Percentiles rank a stretch among this genome's conserved stretches.
Evolutionary conservation across 129 eudicot genomes (phyloP).

Genomic region (Cynara cardunculus): DNA sequence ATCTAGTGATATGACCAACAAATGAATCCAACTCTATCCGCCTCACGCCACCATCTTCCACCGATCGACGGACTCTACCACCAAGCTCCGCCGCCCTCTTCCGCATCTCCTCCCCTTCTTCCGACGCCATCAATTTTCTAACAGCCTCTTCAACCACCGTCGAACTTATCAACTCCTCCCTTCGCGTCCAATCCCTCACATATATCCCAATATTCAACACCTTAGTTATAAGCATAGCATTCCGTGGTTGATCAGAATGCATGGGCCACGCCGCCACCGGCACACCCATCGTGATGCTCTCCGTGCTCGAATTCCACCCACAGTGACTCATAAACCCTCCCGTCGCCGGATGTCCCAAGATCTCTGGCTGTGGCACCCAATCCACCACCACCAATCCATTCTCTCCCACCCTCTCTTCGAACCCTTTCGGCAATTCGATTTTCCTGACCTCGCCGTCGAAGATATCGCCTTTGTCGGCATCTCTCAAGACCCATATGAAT

Average conservation of each 20-base stretch:
- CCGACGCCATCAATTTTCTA: constrained; percentile 35
- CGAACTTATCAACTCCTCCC: constrained; percentile 34
- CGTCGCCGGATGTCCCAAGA: constrained; percentile 30
- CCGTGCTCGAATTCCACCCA: constrained; percentile 51
- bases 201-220: constrained; percentile 30
- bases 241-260: constrained; percentile 52
- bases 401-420: constrained; percentile 25
- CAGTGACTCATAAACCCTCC: constrained; percentile 55
- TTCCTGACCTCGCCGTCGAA: constrained; percentile 22
- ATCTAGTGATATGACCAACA: constrained; percentile 33
- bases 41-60: constrained; percentile 33
- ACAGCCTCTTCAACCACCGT: constrained; percentile 29
- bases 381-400: constrained; percentile 39
- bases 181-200: constrained; percentile 37
- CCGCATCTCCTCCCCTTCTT: constrained; percentile 38
- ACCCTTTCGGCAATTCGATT: constrained; percentile 32
- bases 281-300: constrained; percentile 43
- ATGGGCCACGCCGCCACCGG: constrained; percentile 47
- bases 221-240: constrained; percentile 28
- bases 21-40: constrained; percentile 41
- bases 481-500: constrained; percentile 54
- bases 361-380: constrained; percentile 48
- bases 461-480: constrained; percentile 44
- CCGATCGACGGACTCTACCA: constrained; percentile 21
- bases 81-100: constrained; percentile 36